A percentile compares a stretch with the other conserved stretches of the same genome.
Evolutionary conservation across 306 rosid genomes (phyloP).

Genomic region (Hippophae tibetana): DNA sequence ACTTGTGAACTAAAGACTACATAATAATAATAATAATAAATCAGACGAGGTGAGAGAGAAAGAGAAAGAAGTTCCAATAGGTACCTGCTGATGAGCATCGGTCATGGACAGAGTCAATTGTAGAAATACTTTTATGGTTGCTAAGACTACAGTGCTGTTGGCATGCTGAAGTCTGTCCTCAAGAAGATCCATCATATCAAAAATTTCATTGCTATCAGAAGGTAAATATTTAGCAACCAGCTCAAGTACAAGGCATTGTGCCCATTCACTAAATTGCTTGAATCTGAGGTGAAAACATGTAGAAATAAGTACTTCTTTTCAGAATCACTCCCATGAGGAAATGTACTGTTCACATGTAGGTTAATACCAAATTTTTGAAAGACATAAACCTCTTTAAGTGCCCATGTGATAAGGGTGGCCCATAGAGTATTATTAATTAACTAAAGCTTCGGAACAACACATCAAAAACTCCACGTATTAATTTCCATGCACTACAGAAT

Average conservation of each 20-base stretch:
- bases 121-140: slow-evolving; percentile 83
- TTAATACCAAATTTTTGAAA: slow-evolving; percentile 8
- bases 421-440: background rate
- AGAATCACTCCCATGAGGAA: slow-evolving; percentile 7
- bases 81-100: slow-evolving; percentile 98
- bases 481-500: slow-evolving; percentile 1
- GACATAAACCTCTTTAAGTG: background rate
- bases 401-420: background rate
- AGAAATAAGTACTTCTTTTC: slow-evolving; percentile 17
- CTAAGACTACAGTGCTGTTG: slow-evolving; percentile 98
- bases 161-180: slow-evolving; percentile 99
- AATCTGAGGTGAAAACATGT: slow-evolving; percentile 46
- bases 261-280: slow-evolving; percentile 93
- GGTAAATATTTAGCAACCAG: slow-evolving; percentile 85
- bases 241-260: slow-evolving; percentile 89
- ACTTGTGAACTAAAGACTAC: no score
- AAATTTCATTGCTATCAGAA: slow-evolving; percentile 70
- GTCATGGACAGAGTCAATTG: slow-evolving; percentile 96
- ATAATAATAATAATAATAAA: no score
- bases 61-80: slow-evolving; percentile 9
- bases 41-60: background rate
- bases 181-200: slow-evolving; percentile 96
- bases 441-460: background rate
- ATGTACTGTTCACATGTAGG: slow-evolving; percentile 12
- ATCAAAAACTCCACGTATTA: background rate